Conservation (phyloP, 495 filamentous ascomycete genomes). For the Aspergillus mulundensis region DNA sequence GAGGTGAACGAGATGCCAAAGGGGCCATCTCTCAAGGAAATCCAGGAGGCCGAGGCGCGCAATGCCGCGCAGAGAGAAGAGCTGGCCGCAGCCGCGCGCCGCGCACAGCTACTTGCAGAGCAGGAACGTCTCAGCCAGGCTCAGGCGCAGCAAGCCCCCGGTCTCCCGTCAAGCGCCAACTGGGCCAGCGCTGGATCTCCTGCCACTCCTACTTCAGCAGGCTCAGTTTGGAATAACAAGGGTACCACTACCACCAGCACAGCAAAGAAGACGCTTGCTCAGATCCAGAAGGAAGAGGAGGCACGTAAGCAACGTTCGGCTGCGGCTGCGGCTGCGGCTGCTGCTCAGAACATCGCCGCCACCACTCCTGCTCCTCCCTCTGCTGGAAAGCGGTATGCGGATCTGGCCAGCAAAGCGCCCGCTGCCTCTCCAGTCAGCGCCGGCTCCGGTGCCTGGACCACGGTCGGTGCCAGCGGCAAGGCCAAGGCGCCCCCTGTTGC, state of each 20-base stretch:
- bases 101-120: slow-evolving; percentile 62
- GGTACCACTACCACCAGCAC: slow-evolving; percentile 38
- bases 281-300: slow-evolving; percentile 97
- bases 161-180: slow-evolving; percentile 81
- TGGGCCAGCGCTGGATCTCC: slow-evolving; percentile 79
- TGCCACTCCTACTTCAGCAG: slow-evolving; percentile 47
- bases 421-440: slow-evolving; percentile 35
- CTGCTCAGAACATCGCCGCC: slow-evolving; percentile 32
- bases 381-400: slow-evolving; percentile 86
- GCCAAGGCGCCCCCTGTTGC: slow-evolving; percentile 66
- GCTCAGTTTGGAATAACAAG: slow-evolving; percentile 65
- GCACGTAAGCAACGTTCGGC: slow-evolving; percentile 70
- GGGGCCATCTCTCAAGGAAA: slow-evolving; percentile 92
- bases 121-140: slow-evolving; percentile 75
- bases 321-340: slow-evolving; percentile 49
- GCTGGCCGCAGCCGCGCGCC: slow-evolving; percentile 72
- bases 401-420: slow-evolving; percentile 78
- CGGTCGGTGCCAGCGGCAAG: slow-evolving; percentile 92
- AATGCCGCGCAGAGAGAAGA: slow-evolving; percentile 92
- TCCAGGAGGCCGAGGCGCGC: slow-evolving; percentile 90
- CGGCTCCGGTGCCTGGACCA: slow-evolving; percentile 74
- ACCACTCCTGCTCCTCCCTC: slow-evolving; percentile 45
- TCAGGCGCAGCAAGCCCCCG: slow-evolving; percentile 55
- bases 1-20: slow-evolving; percentile 73
- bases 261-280: slow-evolving; percentile 85